These are phyloP conservation scores for Penicillium robsamsonii DNA, from an alignment of 495 filamentous ascomycete genomes.

Conservation along the genomic window DNA sequence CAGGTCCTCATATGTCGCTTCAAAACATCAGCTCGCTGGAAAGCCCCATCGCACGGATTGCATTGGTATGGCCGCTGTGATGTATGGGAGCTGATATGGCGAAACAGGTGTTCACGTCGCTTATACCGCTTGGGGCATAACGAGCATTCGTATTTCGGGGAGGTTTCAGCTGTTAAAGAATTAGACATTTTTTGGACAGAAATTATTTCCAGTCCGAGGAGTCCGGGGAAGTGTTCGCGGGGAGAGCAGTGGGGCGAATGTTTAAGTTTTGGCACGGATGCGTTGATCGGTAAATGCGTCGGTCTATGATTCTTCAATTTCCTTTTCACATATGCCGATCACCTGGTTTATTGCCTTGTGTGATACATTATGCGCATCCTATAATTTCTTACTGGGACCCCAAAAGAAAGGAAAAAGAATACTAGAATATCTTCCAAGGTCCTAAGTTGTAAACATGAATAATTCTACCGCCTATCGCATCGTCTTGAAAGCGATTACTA, in stretches of 20 bases:
- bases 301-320: neutral
- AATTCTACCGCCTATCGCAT: no score
- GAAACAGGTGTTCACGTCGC: conserved; percentile 21
- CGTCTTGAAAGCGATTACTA: no score
- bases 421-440: neutral
- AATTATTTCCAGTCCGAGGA: neutral
- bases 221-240: neutral
- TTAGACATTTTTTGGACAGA: neutral
- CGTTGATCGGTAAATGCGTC: neutral
- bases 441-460: no score
- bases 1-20: conserved; percentile 20
- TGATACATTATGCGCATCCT: neutral
- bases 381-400: neutral
- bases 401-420: neutral
- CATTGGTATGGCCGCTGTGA: conserved; percentile 22
- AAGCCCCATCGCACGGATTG: conserved; percentile 16
- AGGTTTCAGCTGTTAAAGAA: neutral
- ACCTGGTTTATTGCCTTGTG: neutral
- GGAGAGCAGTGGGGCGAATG: neutral
- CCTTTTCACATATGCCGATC: neutral
- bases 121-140: conserved; percentile 22
- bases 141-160: conserved; percentile 17
- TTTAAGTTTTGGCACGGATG: conserved; percentile 1
- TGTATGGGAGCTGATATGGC: conserved; percentile 22
- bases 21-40: conserved; percentile 24